These are phyloP conservation scores for Umbelopsis sp. DNA, from an alignment of 371 early-diverging fungal species.

Conservation along the genomic window DNA sequence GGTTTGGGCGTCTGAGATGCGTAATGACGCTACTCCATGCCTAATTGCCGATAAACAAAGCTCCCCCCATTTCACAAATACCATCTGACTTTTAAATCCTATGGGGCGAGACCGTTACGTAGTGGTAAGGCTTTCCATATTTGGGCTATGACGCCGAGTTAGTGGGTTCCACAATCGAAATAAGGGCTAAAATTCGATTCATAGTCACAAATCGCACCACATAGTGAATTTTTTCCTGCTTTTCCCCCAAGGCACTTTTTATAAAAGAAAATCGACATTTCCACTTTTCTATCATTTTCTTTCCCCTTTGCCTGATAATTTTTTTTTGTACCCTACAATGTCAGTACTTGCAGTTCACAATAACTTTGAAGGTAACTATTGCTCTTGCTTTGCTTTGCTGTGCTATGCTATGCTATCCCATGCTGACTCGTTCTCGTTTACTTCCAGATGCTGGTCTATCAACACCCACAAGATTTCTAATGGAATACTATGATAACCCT, in stretches of 20 bases:
- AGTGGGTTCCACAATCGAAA: neutral
- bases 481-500: slow-evolving; percentile 36
- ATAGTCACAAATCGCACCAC: neutral
- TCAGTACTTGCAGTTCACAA: neutral
- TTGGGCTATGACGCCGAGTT: neutral
- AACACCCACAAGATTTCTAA: slow-evolving; percentile 39
- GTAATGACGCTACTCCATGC: neutral
- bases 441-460: slow-evolving; percentile 23
- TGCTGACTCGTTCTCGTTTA: neutral
- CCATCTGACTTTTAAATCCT: slow-evolving; percentile 6
- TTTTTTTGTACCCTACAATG: neutral
- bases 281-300: neutral
- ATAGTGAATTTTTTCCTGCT: neutral
- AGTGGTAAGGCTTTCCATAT: neutral
- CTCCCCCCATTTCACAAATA: neutral
- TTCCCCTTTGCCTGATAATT: neutral
- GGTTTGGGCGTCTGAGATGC: neutral
- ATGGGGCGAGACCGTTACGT: neutral
- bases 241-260: neutral
- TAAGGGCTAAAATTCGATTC: neutral
- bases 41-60: neutral
- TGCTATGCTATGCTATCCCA: no score
- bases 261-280: neutral
- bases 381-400: no score
- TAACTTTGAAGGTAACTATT: slow-evolving; percentile 5